phyloP scores from a whole-genome alignment of 164 flowering plant genomes.

The Dillenia turbinata region DNA sequence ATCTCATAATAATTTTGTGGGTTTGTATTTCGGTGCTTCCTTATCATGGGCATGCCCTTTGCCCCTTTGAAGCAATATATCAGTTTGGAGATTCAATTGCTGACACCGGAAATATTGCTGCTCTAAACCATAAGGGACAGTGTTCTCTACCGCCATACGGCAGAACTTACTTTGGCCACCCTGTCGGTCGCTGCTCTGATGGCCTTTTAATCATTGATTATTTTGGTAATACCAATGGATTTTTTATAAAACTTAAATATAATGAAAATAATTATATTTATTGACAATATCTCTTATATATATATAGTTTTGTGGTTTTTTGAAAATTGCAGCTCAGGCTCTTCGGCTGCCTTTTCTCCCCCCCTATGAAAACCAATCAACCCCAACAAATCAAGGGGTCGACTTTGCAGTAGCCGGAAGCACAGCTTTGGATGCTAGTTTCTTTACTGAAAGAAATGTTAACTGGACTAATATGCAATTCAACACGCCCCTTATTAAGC shows the following conservation, averaged over 20 bases:
- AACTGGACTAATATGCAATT: neutral
- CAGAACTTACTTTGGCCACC: constrained; percentile 3
- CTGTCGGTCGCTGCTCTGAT: constrained; percentile 19
- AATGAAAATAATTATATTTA: neutral
- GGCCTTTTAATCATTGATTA: constrained; percentile 21
- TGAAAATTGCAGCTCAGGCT: constrained; percentile 2
- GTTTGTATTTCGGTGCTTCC: no score
- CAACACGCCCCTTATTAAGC: constrained; percentile 14
- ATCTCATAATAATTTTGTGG: no score
- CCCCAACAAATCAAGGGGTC: constrained; percentile 14
- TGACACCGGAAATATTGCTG: no score
- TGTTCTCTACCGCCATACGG: constrained; percentile 14
- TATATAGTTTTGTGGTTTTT: neutral
- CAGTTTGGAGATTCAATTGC: no score
- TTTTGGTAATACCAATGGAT: no score
- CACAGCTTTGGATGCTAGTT: constrained; percentile 15
- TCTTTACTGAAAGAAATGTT: constrained; percentile 1
- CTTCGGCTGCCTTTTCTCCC: constrained; percentile 14
- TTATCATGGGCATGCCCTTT: no score
- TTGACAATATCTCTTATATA: neutral
- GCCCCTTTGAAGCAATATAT: no score
- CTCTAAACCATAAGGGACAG: no score
- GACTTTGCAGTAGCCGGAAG: constrained; percentile 32
- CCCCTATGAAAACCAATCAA: constrained; percentile 7
- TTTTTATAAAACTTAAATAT: no score